A percentile compares a stretch with the other conserved stretches of the same genome.
Conservation (phyloP, 441 rosid species). For the Geranium incanum region DNA sequence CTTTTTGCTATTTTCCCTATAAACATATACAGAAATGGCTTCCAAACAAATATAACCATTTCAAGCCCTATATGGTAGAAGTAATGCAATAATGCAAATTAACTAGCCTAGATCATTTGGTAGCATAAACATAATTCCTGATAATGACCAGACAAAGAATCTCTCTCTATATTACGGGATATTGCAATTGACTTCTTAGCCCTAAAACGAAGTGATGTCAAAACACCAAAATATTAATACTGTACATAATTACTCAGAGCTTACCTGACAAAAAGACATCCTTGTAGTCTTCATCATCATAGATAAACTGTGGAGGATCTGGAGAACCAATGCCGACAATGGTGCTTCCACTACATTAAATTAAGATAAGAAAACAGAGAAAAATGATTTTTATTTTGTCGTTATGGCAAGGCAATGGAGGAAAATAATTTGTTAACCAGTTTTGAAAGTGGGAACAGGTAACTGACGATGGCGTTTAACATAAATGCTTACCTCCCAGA, state of each 20-base stretch:
- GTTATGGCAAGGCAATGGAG: neutral
- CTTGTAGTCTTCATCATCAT: constrained; percentile 66
- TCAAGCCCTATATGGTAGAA: too few species aligned
- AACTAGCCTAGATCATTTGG: too few species aligned
- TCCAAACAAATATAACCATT: too few species aligned
- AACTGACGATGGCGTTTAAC: neutral
- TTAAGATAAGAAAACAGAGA: constrained; percentile 14
- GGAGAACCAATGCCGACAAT: constrained; percentile 90
- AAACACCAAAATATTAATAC: neutral
- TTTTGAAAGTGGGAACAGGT: neutral
- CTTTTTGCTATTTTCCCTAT: too few species aligned
- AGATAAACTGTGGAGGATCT: constrained; percentile 83
- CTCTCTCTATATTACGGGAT: too few species aligned
- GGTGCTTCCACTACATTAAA: constrained; percentile 74
- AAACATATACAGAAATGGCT: too few species aligned
- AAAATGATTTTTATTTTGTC: neutral
- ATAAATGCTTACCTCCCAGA: constrained; percentile 65
- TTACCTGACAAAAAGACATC: constrained; percentile 85
- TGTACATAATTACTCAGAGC: neutral
- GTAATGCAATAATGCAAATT: too few species aligned
- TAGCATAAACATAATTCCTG: too few species aligned
- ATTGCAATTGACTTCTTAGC: too few species aligned
- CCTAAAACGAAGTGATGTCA: too few species aligned
- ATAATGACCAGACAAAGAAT: too few species aligned
- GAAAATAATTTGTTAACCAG: neutral